Conservation (phyloP, 257 asterid genomes). For the Agastache rugosa region DNA sequence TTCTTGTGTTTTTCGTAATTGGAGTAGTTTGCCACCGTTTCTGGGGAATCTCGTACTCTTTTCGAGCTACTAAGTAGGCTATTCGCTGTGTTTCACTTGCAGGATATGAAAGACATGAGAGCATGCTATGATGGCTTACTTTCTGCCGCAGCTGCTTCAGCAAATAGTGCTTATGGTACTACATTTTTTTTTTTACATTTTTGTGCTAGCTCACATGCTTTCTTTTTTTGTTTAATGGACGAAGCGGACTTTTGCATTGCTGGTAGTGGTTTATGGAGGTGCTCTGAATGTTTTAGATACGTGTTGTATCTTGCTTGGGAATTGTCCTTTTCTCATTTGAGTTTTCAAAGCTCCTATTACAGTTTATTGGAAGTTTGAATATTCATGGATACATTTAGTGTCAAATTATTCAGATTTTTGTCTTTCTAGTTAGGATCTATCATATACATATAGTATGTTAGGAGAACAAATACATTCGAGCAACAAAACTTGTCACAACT, state of each 20-base stretch:
- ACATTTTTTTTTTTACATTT: slow-evolving; percentile 8
- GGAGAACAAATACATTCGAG: slow-evolving; percentile 9
- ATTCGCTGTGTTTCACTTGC: slow-evolving; percentile 32
- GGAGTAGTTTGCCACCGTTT: slow-evolving; percentile 19
- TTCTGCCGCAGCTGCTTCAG: slow-evolving; percentile 94
- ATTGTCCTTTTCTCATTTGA: neutral
- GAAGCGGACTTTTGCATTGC: neutral
- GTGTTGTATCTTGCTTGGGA: slow-evolving; percentile 1
- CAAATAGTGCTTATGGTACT: slow-evolving; percentile 87
- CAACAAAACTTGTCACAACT: neutral
- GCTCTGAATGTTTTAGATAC: neutral
- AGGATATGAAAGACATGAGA: slow-evolving; percentile 95
- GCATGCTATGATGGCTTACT: slow-evolving; percentile 86
- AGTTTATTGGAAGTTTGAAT: slow-evolving; percentile 13
- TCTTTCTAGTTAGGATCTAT: neutral
- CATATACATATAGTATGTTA: neutral
- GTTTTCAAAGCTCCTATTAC: neutral
- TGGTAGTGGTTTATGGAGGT: slow-evolving; percentile 8
- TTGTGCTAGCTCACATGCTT: neutral
- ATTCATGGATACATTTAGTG: neutral
- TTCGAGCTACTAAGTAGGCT: slow-evolving; percentile 14
- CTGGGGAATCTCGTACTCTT: neutral
- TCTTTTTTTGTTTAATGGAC: neutral
- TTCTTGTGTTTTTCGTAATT: slow-evolving; percentile 24
- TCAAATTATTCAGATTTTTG: neutral